These are phyloP conservation scores for Wallemia ichthyophaga DNA, from an alignment of 1,284 basidiomycete genomes.

Conservation along the genomic window DNA sequence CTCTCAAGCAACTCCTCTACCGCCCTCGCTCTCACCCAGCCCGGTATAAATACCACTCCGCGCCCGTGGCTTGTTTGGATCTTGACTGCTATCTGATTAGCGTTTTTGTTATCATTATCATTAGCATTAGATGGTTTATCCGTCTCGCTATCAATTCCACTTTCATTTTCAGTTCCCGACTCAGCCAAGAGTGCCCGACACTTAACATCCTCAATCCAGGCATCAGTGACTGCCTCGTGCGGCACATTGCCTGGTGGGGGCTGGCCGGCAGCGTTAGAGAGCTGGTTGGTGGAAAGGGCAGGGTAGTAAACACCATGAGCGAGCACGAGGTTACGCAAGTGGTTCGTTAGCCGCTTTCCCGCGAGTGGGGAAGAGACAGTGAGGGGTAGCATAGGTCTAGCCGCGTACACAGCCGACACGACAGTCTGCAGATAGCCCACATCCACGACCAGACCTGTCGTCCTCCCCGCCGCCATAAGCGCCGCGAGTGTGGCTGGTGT, in stretches of 20 bases:
- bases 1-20: slow-evolving; percentile 70
- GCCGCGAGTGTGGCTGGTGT: slow-evolving; percentile 57
- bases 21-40: slow-evolving; percentile 74
- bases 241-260: slow-evolving; percentile 25
- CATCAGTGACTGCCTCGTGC: slow-evolving; percentile 36
- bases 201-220: slow-evolving; percentile 52
- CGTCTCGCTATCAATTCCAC: too few species aligned
- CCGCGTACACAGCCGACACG: slow-evolving; percentile 57
- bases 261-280: slow-evolving; percentile 23
- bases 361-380: slow-evolving; percentile 54
- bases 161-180: too few species aligned
- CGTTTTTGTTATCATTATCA: too few species aligned
- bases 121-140: too few species aligned
- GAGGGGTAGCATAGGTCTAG: slow-evolving; percentile 51
- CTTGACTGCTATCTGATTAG: slow-evolving; percentile 3
- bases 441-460: slow-evolving; percentile 75
- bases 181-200: slow-evolving; percentile 46
- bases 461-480: slow-evolving; percentile 51
- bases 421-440: slow-evolving; percentile 70
- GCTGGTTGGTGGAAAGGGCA: slow-evolving; percentile 28
- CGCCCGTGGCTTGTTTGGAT: slow-evolving; percentile 4
- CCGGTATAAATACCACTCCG: slow-evolving; percentile 56
- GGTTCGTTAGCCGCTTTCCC: slow-evolving; percentile 36
- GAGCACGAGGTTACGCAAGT: slow-evolving; percentile 43
- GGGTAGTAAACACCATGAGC: slow-evolving; percentile 41